These are phyloP conservation scores for Meripilus lineatus DNA, from an alignment of 1,284 basidiomycete genomes.

Conservation along the genomic window DNA sequence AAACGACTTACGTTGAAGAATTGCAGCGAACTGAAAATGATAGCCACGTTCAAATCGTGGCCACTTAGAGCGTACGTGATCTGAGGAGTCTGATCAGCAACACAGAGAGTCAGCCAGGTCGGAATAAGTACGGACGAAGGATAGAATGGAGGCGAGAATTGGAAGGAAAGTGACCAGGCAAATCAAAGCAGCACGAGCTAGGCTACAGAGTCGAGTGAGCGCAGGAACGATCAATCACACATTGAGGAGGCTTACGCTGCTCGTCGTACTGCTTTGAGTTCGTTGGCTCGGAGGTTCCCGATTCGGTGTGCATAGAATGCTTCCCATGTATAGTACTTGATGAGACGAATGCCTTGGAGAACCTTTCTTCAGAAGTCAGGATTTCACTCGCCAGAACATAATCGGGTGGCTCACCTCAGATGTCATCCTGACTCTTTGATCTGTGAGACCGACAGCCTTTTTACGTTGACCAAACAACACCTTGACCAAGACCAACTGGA, in stretches of 20 bases:
- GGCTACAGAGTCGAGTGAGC: conserved; percentile 23
- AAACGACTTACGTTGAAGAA: conserved; percentile 62
- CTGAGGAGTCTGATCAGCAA: conserved; percentile 30
- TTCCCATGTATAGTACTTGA: conserved; percentile 64
- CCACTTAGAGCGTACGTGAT: conserved; percentile 68
- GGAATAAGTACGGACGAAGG: conserved; percentile 53
- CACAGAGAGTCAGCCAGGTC: not conserved
- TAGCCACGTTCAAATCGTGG: conserved; percentile 61
- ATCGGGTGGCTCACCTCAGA: conserved; percentile 39
- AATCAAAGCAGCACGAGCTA: conserved; percentile 51
- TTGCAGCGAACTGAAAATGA: conserved; percentile 71
- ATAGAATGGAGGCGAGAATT: conserved; percentile 63
- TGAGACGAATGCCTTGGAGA: conserved; percentile 56
- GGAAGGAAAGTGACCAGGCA: conserved; percentile 60
- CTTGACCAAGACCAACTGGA: conserved; percentile 59
- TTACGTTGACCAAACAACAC: conserved; percentile 60
- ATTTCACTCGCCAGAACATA: not conserved
- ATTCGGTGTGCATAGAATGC: conserved; percentile 56
- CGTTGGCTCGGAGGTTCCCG: conserved; percentile 42
- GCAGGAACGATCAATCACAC: conserved; percentile 1
- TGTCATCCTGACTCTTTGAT: conserved; percentile 61
- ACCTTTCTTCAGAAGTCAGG: conserved; percentile 31
- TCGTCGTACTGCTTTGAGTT: conserved; percentile 46
- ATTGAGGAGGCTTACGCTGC: conserved; percentile 38
- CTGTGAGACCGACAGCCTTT: conserved; percentile 69